Conservation (phyloP, 495 filamentous ascomycete genomes). For the Penicillium flavigenum region DNA sequence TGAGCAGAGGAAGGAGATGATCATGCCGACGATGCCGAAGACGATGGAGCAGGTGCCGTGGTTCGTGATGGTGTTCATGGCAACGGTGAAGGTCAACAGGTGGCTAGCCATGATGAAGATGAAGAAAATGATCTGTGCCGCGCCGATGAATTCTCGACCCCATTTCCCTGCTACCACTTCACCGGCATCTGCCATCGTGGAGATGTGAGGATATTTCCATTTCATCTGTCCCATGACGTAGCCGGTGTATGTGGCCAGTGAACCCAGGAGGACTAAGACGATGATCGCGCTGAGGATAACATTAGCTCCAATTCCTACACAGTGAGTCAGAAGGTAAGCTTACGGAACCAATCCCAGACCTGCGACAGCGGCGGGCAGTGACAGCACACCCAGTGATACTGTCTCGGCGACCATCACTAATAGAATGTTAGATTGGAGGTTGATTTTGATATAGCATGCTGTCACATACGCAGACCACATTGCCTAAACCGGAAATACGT, state of each 20-base stretch:
- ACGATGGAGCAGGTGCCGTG: constrained; percentile 69
- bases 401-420: constrained; percentile 67
- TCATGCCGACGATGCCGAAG: constrained; percentile 64
- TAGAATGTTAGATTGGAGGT: constrained; percentile 10
- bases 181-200: constrained; percentile 71
- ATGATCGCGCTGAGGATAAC: constrained; percentile 51
- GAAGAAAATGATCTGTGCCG: constrained; percentile 64
- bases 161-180: constrained; percentile 60
- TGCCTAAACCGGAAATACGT: constrained; percentile 29
- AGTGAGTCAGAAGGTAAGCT: constrained; percentile 2
- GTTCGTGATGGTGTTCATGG: constrained; percentile 65
- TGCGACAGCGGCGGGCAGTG: constrained; percentile 63
- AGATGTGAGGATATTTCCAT: constrained; percentile 65
- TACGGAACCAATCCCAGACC: constrained; percentile 60
- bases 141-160: constrained; percentile 64
- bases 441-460: constrained; percentile 8
- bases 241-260: constrained; percentile 73
- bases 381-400: constrained; percentile 69
- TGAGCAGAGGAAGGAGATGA: constrained; percentile 62
- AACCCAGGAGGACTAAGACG: constrained; percentile 62
- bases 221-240: constrained; percentile 80
- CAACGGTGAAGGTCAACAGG: constrained; percentile 72
- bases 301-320: constrained; percentile 7
- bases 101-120: constrained; percentile 78
- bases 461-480: constrained; percentile 38